phyloP scores from a whole-genome alignment of 257 asterid genomes.

The Lantana camara region DNA sequence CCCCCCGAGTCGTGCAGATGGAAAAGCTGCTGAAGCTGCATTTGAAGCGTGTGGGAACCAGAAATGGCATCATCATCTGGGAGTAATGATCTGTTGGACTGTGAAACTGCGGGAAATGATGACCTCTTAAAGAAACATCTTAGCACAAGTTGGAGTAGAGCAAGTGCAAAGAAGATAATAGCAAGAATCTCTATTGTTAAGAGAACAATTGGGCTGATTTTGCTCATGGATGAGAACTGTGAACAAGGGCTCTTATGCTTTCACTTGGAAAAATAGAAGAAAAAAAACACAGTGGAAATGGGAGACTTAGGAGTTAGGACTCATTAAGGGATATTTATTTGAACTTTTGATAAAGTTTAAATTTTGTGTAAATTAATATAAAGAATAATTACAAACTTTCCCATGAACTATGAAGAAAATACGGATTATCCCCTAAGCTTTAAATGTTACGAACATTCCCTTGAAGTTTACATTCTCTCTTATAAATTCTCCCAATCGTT shows the following conservation, averaged over 20 bases:
- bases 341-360: too few relatives aligned
- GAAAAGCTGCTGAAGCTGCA: not conserved
- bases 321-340: too few relatives aligned
- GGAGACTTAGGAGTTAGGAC: too few relatives aligned
- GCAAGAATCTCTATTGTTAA: constrained; percentile 36
- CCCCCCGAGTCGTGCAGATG: not conserved
- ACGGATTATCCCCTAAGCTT: too few relatives aligned
- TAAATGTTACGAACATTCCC: too few relatives aligned
- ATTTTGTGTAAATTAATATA: too few relatives aligned
- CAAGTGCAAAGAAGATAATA: constrained; percentile 39
- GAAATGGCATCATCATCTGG: not conserved
- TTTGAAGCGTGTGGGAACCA: not conserved
- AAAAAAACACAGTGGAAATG: too few relatives aligned
- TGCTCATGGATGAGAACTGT: not conserved
- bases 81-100: constrained; percentile 37
- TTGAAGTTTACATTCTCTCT: too few relatives aligned
- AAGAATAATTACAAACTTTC: too few relatives aligned
- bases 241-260: not conserved
- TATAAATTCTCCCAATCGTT: too few relatives aligned
- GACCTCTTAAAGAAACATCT: constrained; percentile 29
- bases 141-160: constrained; percentile 37
- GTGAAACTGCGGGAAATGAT: constrained; percentile 38
- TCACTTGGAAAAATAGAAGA: not conserved
- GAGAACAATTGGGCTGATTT: constrained; percentile 33
- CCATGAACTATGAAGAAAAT: too few relatives aligned